These are phyloP conservation scores for Nicotiana benthamiana DNA, from an alignment of 257 asterid species.

Conservation along the genomic window DNA sequence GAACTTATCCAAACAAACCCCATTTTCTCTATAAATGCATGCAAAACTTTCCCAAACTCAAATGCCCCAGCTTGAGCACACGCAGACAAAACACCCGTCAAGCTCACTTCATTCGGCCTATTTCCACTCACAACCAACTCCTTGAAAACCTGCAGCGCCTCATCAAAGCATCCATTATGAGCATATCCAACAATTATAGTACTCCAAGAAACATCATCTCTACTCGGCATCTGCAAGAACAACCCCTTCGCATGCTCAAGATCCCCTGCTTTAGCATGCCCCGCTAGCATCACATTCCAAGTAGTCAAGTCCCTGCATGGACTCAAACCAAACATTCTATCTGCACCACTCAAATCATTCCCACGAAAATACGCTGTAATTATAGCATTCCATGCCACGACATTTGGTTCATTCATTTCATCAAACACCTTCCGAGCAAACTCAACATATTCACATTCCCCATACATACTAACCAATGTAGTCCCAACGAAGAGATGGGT, in stretches of 20 bases:
- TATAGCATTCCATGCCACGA: conserved; percentile 77
- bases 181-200: conserved; percentile 59
- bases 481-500: conserved; percentile 69
- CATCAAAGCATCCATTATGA: conserved; percentile 43
- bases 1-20: conserved; percentile 61
- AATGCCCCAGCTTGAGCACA: conserved; percentile 76
- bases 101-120: conserved; percentile 69
- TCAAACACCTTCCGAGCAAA: conserved; percentile 48
- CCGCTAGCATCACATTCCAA: conserved; percentile 78
- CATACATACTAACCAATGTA: conserved; percentile 78
- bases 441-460: conserved; percentile 49
- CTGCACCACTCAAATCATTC: conserved; percentile 42
- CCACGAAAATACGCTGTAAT: conserved; percentile 58
- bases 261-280: conserved; percentile 54
- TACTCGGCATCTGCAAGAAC: conserved; percentile 47
- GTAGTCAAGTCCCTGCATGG: conserved; percentile 54
- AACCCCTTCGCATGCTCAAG: conserved; percentile 39
- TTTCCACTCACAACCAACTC: conserved; percentile 41
- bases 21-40: conserved; percentile 54
- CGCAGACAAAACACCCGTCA: conserved; percentile 68
- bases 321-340: conserved; percentile 41
- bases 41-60: conserved; percentile 51
- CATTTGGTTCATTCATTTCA: conserved; percentile 64
- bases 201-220: conserved; percentile 79
- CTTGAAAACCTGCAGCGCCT: conserved; percentile 44